phyloP scores from a whole-genome alignment of 768 basidiomycete species.

The Psilocybe tampanensis region DNA sequence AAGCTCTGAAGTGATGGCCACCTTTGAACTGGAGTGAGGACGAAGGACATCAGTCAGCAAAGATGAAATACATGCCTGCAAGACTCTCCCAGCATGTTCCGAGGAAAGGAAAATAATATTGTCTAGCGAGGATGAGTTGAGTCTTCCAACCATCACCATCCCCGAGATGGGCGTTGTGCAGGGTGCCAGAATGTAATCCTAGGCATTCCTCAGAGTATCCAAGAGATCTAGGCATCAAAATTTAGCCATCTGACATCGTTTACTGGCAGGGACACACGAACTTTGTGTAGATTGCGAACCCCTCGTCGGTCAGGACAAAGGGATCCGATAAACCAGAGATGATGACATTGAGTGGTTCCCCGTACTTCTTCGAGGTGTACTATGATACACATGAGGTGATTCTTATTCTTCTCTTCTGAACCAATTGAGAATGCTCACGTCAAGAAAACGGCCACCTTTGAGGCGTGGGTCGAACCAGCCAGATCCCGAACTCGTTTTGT shows the following conservation, averaged over 20 bases:
- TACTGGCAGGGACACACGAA: slow-evolving; percentile 25
- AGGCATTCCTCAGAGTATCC: slow-evolving; percentile 85
- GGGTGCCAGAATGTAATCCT: slow-evolving; percentile 73
- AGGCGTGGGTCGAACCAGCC: slow-evolving; percentile 71
- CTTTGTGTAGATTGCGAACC: slow-evolving; percentile 73
- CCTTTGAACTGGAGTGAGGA: slow-evolving; percentile 37
- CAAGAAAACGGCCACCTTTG: slow-evolving; percentile 74
- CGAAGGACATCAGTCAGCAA: neutral
- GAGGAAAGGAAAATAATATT: slow-evolving; percentile 75
- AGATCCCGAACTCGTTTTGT: slow-evolving; percentile 5
- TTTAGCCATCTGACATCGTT: neutral
- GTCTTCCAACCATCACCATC: slow-evolving; percentile 74
- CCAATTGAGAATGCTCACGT: slow-evolving; percentile 49
- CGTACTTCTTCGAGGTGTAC: slow-evolving; percentile 66
- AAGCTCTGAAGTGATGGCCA: slow-evolving; percentile 86
- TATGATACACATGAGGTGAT: slow-evolving; percentile 25
- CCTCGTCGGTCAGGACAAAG: slow-evolving; percentile 72
- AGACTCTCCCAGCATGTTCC: slow-evolving; percentile 92
- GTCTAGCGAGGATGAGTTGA: slow-evolving; percentile 75
- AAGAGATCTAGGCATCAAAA: slow-evolving; percentile 53
- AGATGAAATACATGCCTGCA: slow-evolving; percentile 42
- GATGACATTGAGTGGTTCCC: slow-evolving; percentile 86
- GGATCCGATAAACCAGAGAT: slow-evolving; percentile 81
- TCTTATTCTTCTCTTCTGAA: neutral
- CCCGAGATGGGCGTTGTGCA: slow-evolving; percentile 81